Conservation (phyloP, 176 grass and related monocot genomes). For the Carex parvula region DNA sequence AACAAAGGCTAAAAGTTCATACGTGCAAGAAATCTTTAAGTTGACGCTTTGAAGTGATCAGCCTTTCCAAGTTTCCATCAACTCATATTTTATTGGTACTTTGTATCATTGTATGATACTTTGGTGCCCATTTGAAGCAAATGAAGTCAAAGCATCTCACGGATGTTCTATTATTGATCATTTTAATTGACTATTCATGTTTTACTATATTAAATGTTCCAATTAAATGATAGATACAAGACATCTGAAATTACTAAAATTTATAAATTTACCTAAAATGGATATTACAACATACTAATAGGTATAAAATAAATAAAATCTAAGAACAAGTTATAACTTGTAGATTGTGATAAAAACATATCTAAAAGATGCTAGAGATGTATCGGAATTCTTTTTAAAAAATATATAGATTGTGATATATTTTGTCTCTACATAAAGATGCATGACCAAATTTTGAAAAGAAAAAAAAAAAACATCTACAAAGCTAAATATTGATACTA, state of each 20-base stretch:
- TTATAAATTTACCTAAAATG: neutral
- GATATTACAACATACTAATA: neutral
- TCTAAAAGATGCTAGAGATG: too few species aligned
- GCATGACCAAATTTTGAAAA: too few species aligned
- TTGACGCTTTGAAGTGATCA: neutral
- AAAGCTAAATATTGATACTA: too few species aligned
- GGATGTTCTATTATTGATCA: neutral
- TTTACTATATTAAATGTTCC: neutral
- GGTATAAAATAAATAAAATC: too few species aligned
- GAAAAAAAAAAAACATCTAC: too few species aligned
- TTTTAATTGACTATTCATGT: neutral
- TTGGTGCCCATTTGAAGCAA: slow-evolving; percentile 14
- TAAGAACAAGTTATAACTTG: too few species aligned
- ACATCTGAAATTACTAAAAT: neutral
- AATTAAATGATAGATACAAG: neutral
- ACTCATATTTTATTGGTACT: neutral
- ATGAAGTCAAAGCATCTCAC: neutral
- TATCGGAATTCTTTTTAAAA: too few species aligned
- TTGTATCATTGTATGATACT: neutral
- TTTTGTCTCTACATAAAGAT: too few species aligned
- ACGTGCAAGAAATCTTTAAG: slow-evolving; percentile 15
- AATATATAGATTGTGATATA: too few species aligned
- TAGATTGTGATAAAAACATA: too few species aligned
- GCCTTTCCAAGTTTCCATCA: neutral
- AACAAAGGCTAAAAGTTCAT: slow-evolving; percentile 1